phyloP scores from a whole-genome alignment of 352 stramenopile genomes.

The Peronospora destructor region DNA sequence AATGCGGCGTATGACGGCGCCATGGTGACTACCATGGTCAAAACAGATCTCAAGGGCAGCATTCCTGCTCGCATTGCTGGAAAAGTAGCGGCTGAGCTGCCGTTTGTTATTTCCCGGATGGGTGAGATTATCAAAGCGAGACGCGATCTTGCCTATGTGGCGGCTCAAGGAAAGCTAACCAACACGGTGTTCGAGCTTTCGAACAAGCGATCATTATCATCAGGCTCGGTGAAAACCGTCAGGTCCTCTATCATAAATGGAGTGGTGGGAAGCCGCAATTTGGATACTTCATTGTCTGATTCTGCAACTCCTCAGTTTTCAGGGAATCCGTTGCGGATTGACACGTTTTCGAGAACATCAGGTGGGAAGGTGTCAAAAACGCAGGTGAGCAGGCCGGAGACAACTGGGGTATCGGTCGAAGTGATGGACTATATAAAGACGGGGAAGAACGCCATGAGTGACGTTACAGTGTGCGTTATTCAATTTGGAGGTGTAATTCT shows the following conservation, averaged over 20 bases:
- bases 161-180: slow-evolving; percentile 33
- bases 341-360: background rate
- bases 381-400: slow-evolving; percentile 7
- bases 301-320: too few relatives aligned
- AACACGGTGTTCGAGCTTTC: slow-evolving; percentile 41
- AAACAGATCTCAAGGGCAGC: slow-evolving; percentile 65
- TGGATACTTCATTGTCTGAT: background rate
- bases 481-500: slow-evolving; percentile 49
- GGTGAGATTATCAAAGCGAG: slow-evolving; percentile 48
- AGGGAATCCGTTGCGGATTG: too few relatives aligned
- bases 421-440: slow-evolving; percentile 25
- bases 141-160: slow-evolving; percentile 29
- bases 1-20: slow-evolving; percentile 50
- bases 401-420: slow-evolving; percentile 1
- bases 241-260: slow-evolving; percentile 5
- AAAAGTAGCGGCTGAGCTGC: slow-evolving; percentile 60
- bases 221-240: slow-evolving; percentile 7
- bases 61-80: slow-evolving; percentile 56
- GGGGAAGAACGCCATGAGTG: slow-evolving; percentile 29
- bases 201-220: slow-evolving; percentile 13
- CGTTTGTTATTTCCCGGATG: slow-evolving; percentile 55
- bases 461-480: slow-evolving; percentile 38
- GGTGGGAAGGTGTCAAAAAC: background rate
- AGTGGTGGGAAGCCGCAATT: background rate
- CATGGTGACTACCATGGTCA: slow-evolving; percentile 59